Percentiles rank a stretch among this genome's conserved stretches.
These are phyloP conservation scores for Plasmodium gonderi DNA, from an alignment of 169 alveolate species.

Conservation along the genomic window DNA sequence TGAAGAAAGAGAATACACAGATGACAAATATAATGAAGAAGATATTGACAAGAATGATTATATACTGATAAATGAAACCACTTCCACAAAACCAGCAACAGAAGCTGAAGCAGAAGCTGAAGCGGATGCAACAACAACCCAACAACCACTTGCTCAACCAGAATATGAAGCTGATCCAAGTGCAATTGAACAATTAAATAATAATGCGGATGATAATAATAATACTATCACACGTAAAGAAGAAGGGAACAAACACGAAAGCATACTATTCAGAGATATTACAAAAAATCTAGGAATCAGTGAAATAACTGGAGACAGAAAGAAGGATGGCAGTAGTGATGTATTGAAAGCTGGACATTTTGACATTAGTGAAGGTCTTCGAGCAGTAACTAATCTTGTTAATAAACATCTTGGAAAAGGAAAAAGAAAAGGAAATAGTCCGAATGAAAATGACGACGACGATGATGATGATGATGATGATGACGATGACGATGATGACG, in stretches of 20 bases:
- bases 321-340: neutral
- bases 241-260: neutral
- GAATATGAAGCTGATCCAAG: too few relatives aligned
- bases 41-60: neutral
- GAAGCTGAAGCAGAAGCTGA: neutral
- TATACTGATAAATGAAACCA: neutral
- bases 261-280: neutral
- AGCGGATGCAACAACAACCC: neutral
- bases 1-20: constrained; percentile 3
- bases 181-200: too few relatives aligned
- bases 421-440: neutral
- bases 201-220: neutral
- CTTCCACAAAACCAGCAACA: neutral
- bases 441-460: neutral
- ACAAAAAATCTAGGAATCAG: neutral
- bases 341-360: neutral
- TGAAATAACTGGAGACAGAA: neutral
- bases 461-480: neutral
- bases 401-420: neutral
- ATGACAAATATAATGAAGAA: neutral
- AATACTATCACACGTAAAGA: neutral
- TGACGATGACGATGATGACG: neutral
- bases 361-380: neutral
- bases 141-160: too few relatives aligned
- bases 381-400: neutral